A percentile compares a stretch with the other conserved stretches of the same genome.
Evolutionary conservation across 441 rosid species (phyloP).

Genomic region (Erodium moschatum): DNA sequence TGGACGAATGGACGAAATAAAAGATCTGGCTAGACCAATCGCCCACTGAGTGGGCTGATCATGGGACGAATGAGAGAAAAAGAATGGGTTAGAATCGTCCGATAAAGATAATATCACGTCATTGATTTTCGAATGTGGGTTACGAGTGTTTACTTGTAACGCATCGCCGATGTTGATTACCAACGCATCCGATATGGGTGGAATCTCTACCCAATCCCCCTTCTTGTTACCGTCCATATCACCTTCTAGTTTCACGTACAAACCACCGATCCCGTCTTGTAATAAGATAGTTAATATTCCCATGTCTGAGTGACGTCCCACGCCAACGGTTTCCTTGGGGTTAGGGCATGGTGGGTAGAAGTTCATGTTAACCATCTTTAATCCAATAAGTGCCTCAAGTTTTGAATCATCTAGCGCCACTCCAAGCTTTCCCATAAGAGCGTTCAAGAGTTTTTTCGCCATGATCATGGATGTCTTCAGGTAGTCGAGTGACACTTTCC

Average conservation of each 20-base stretch:
- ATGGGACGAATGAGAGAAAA: too few relatives aligned
- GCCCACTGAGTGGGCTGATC: too few relatives aligned
- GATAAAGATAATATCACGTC: too few relatives aligned
- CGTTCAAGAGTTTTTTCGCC: slow-evolving; percentile 33
- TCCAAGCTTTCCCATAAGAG: slow-evolving; percentile 36
- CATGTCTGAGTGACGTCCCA: slow-evolving; percentile 52
- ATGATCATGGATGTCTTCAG: slow-evolving; percentile 33
- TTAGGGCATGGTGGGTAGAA: slow-evolving; percentile 51
- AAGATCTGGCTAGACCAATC: too few relatives aligned
- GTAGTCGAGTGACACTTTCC: slow-evolving; percentile 41
- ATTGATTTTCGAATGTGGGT: too few relatives aligned
- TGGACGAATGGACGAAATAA: too few relatives aligned
- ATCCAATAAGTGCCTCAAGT: slow-evolving; percentile 32
- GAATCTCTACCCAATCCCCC: slow-evolving; percentile 47
- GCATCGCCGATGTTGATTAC: slow-evolving; percentile 54
- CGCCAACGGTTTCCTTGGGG: slow-evolving; percentile 53
- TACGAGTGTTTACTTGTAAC: slow-evolving; percentile 31
- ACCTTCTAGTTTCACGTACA: slow-evolving; percentile 41
- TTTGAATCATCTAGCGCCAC: slow-evolving; percentile 30
- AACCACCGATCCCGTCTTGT: slow-evolving; percentile 56
- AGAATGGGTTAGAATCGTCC: too few relatives aligned
- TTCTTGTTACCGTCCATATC: slow-evolving; percentile 16
- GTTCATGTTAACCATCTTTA: slow-evolving; percentile 52
- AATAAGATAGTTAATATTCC: slow-evolving; percentile 40
- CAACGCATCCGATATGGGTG: slow-evolving; percentile 41